Evolutionary conservation across 1,284 basidiomycete genomes (phyloP), one percentile per base, ranked within the genome.

Genomic region (Microbotryum scabiosae): DNA sequence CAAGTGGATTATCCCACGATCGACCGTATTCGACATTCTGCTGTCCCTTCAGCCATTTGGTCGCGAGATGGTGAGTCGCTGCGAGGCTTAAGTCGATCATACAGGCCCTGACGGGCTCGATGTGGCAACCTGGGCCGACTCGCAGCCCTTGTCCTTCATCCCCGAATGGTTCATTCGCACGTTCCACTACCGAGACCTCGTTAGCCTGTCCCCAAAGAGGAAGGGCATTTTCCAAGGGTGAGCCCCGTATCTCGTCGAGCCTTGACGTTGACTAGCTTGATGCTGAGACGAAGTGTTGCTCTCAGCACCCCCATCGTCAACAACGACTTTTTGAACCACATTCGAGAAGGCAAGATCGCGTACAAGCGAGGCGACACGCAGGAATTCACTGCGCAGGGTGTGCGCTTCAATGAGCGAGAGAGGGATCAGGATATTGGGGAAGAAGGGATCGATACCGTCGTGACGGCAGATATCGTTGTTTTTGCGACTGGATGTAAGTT

Each of bases 21-120:
- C 82, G 66, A 79, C 82, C 2, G 55, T 83, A 32, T 70, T 84
- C 58, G 81, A 85, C 69, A 80, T 79, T 4, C 62, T 79, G 25
- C 77, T 85, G 43, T 76, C 81, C 2, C 76, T 80, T 32, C 82
- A 84, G 69, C 82, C 83, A 0, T 82, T 84, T 58, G 83, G 83
- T 6, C 75, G 80, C 14, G 75, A 82, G 68, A 82, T 80, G 64
- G 62, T 63, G 32, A 45, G 55, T 50, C 6, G 12, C 14, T 1
- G 78, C 79, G 79, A n/a, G n/a, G n/a, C n/a, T n/a, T n/a, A n/a
- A n/a, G n/a, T 60, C 10, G 14, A 8, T 25, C 8, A 26, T n/a
- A 51, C 28, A 64, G 14, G 56, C 26, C 23, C 47, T 55, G 49
- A 46, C 63, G 6, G 56, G 18, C 25, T 26, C 23, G 36, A 36